phyloP scores from a whole-genome alignment of 129 eudicot species.

The Deinandra increscens region DNA sequence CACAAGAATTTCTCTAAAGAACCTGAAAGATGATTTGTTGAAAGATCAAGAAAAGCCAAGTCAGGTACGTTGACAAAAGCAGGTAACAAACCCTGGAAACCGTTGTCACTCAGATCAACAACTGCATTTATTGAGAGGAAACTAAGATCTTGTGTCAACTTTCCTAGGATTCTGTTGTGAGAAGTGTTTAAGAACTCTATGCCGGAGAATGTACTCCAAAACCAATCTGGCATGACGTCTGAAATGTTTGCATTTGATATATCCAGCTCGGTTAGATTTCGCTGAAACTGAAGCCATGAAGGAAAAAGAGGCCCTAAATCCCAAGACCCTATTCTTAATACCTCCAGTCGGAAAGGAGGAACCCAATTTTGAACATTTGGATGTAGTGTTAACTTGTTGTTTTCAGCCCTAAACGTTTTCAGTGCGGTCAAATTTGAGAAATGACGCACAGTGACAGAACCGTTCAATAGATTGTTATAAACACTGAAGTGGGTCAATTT shows the following conservation, averaged over 20 bases:
- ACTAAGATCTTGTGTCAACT: constrained; percentile 10
- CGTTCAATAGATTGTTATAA: constrained; percentile 23
- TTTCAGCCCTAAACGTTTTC: constrained; percentile 8
- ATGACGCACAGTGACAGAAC: constrained; percentile 26
- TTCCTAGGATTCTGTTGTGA: constrained; percentile 37
- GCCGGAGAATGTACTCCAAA: constrained; percentile 32
- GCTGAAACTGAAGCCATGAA: constrained; percentile 44
- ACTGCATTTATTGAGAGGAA: constrained; percentile 5
- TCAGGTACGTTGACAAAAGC: constrained; percentile 18
- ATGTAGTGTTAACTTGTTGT: constrained; percentile 12
- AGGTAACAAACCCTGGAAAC: constrained; percentile 31
- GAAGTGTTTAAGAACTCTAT: constrained; percentile 29
- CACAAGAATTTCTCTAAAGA: constrained; percentile 24
- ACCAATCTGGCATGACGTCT: constrained; percentile 33
- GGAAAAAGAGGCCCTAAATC: constrained; percentile 42
- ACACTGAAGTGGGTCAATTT: background rate
- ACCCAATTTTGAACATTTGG: constrained; percentile 24
- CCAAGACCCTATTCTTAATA: constrained; percentile 14
- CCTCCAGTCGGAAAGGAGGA: constrained; percentile 27
- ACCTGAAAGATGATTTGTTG: constrained; percentile 33
- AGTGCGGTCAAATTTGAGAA: constrained; percentile 29
- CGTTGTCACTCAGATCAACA: constrained; percentile 35
- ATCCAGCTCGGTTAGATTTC: constrained; percentile 5
- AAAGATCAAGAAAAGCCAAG: constrained; percentile 21
- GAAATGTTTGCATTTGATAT: constrained; percentile 33